A percentile compares a stretch with the other conserved stretches of the same genome.
These are phyloP conservation scores for Berkeleyomyces basicola DNA, from an alignment of 2,329 filamentous ascomycete genomes.

Conservation along the genomic window DNA sequence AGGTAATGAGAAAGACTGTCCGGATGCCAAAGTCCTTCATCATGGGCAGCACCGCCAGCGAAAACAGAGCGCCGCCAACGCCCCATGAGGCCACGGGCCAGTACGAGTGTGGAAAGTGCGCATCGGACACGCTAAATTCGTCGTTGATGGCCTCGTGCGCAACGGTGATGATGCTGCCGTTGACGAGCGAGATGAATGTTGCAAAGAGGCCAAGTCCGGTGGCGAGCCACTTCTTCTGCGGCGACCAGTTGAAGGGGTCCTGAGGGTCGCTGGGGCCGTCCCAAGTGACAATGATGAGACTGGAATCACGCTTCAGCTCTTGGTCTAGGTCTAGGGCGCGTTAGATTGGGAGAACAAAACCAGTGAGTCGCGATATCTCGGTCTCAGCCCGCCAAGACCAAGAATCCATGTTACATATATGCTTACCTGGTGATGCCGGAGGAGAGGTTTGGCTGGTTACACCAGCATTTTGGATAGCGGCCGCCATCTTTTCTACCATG, in stretches of 20 bases:
- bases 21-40: constrained; percentile 24
- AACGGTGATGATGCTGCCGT: constrained; percentile 13
- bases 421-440: neutral
- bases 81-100: constrained; percentile 16
- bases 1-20: constrained; percentile 17
- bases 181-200: constrained; percentile 17
- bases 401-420: neutral
- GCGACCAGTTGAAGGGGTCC: constrained; percentile 54
- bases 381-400: too few relatives aligned
- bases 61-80: constrained; percentile 25
- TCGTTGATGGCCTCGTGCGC: constrained; percentile 15
- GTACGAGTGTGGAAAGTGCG: constrained; percentile 12
- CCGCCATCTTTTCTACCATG: neutral
- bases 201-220: constrained; percentile 22
- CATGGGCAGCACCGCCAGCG: constrained; percentile 25
- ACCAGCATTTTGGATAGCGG: neutral
- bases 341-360: neutral
- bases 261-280: constrained; percentile 38
- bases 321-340: neutral
- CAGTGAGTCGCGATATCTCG: too few relatives aligned
- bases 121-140: constrained; percentile 15
- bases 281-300: constrained; percentile 36
- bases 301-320: constrained; percentile 3
- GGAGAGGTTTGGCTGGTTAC: neutral
- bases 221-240: constrained; percentile 26